These are phyloP conservation scores for Primulina huaijiensis DNA, from an alignment of 257 asterid species.

Conservation along the genomic window DNA sequence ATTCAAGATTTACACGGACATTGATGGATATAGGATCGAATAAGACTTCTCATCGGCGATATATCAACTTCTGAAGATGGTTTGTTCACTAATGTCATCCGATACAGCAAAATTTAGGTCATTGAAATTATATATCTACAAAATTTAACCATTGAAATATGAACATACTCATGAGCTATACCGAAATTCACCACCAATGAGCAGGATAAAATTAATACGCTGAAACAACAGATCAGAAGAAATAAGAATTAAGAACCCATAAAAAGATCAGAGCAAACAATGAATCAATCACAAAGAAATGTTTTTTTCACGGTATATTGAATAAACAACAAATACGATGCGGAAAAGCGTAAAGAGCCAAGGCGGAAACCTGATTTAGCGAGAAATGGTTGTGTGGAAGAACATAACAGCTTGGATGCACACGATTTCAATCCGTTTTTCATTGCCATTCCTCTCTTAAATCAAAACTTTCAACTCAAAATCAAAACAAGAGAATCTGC, in stretches of 20 bases:
- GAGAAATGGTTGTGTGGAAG: slow-evolving; percentile 41
- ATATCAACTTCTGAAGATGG: background rate
- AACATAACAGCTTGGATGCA: slow-evolving; percentile 51
- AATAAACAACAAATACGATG: background rate
- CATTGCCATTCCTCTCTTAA: slow-evolving; percentile 42
- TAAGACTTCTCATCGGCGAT: background rate
- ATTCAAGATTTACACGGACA: background rate
- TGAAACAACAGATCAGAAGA: background rate
- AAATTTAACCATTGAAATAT: background rate
- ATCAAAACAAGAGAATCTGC: slow-evolving; percentile 2
- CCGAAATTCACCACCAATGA: background rate
- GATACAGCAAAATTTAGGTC: background rate
- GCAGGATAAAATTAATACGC: background rate
- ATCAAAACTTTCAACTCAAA: background rate
- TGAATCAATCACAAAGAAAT: background rate
- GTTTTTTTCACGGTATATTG: background rate
- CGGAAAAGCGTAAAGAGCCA: slow-evolving; percentile 1
- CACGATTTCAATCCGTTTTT: slow-evolving; percentile 48
- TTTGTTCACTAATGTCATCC: background rate
- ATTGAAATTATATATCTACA: background rate
- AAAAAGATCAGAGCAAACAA: background rate
- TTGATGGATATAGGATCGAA: background rate
- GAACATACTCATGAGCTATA: background rate
- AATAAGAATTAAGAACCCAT: background rate
- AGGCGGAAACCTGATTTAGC: slow-evolving; percentile 43